Percentiles rank a stretch among this genome's conserved stretches.
phyloP scores from a whole-genome alignment of 225 moss, liverwort and hornwort genomes.

The Sphagnum contortum region DNA sequence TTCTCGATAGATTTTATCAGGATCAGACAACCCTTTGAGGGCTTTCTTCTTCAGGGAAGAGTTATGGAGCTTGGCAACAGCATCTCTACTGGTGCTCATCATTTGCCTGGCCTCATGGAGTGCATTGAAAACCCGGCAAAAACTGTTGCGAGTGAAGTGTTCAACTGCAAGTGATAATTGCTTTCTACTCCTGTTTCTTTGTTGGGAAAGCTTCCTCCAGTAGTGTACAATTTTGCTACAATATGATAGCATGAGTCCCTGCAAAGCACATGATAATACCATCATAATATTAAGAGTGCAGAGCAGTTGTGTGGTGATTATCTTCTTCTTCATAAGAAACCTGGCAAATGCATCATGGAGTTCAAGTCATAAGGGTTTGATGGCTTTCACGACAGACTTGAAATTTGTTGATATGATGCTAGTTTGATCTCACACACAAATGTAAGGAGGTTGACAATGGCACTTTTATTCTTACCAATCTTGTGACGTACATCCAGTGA shows the following conservation, averaged over 20 bases:
- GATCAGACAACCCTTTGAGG: conserved; percentile 2
- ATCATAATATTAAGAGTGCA: too few species aligned
- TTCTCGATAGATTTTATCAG: conserved; percentile 1
- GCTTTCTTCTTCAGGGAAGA: conserved; percentile 15
- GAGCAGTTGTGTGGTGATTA: too few species aligned
- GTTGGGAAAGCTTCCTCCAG: conserved; percentile 32
- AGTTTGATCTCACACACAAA: too few species aligned
- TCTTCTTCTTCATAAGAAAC: too few species aligned
- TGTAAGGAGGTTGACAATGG: too few species aligned
- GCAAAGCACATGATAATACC: not conserved
- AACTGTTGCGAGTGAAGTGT: conserved; percentile 18
- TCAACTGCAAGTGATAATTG: conserved; percentile 21
- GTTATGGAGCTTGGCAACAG: conserved; percentile 8
- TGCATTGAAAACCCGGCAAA: conserved; percentile 15
- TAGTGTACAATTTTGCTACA: conserved; percentile 37
- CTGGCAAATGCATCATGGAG: too few species aligned
- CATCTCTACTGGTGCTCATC: conserved; percentile 4
- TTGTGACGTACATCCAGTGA: conserved; percentile 74
- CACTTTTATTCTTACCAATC: conserved; percentile 26
- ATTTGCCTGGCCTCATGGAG: conserved; percentile 14
- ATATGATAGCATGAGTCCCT: conserved; percentile 43
- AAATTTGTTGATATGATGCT: too few species aligned
- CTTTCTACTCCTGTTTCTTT: conserved; percentile 16
- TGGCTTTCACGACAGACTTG: too few species aligned
- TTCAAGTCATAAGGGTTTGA: too few species aligned